Evolutionary conservation across 225 moss, liverwort and hornwort species (phyloP), one percentile per base, ranked within the genome.

Genomic region (Marchantia polymorpha): DNA sequence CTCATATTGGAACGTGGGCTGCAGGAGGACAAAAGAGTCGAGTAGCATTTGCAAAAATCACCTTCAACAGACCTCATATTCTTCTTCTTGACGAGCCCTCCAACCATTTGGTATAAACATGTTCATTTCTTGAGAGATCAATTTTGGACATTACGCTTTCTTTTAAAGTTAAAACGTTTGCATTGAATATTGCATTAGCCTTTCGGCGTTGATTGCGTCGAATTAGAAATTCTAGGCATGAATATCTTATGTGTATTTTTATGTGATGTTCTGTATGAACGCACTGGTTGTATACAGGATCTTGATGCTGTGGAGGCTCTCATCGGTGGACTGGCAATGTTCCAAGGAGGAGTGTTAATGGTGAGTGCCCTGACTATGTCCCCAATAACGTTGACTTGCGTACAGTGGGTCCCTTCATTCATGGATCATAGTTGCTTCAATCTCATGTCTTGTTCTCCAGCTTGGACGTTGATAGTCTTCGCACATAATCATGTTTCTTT

Each of bases 231-330:
- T 39, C 39, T 39, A 39, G 39, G 39, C 39, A 39, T 5, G 39
- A 39, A 39, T 39, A 39, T 39, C 39, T 39, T 39, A 39, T 39
- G 39, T 39, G 39, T 39, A 39, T 39, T 39, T 39, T 39, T 39
- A 55, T 56, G 2, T 56, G 56, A 56, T 56, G 56, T 3, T 56
- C 2, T 56, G 19, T 56, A 19, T 56, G 19, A 39, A 39, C 5
- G 39, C 39, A 39, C 39, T 39, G 39, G 5, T 39, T 39, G 39
- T 39, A 39, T 27, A 12, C 86, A 96, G 96, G 99, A 99, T 84
- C 91, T 99, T 76, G 99, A 99, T 90, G 99, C 95, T 50, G 95
- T 99, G 17, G 99, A 99, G 86, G 99, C 99, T 26, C 99, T 99
- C 79, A 95, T 99, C 54, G 92, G 88, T 82, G 99, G 99, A 80